Evolutionary conservation across 2,329 filamentous ascomycete genomes (phyloP).

Genomic region (Ascochyta clinopodiicola): DNA sequence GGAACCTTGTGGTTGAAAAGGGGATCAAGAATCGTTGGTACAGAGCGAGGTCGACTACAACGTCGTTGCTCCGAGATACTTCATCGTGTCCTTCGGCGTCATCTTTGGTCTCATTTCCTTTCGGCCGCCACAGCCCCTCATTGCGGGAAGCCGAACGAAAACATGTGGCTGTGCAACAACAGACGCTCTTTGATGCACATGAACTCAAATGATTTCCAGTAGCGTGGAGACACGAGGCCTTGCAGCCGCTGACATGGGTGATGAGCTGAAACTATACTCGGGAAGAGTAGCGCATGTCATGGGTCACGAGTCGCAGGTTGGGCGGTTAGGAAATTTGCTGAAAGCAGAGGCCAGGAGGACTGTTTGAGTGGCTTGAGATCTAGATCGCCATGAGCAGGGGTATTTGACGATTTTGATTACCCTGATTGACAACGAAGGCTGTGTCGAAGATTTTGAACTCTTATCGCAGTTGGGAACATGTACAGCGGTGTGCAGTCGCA

Average conservation of each 20-base stretch:
- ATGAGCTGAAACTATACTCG: conserved; percentile 22
- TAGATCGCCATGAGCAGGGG: conserved; percentile 19
- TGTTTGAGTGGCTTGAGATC: conserved; percentile 19
- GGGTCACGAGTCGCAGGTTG: conserved; percentile 11
- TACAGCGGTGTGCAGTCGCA: conserved; percentile 9
- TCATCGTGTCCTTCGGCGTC: not conserved
- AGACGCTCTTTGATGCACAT: not conserved
- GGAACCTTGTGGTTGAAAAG: not conserved
- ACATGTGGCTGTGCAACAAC: conserved; percentile 20
- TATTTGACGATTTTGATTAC: conserved; percentile 8
- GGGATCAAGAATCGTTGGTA: too few relatives aligned
- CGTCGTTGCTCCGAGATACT: not conserved
- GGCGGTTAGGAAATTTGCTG: conserved; percentile 18
- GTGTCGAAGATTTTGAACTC: not conserved
- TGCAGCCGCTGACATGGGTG: conserved; percentile 23
- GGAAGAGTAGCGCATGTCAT: conserved; percentile 15
- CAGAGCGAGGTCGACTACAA: not conserved
- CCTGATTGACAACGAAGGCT: conserved; percentile 9
- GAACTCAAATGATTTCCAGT: conserved; percentile 8
- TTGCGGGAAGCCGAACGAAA: conserved; percentile 3
- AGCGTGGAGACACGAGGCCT: conserved; percentile 15
- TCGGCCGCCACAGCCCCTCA: conserved; percentile 1
- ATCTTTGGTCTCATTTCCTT: not conserved
- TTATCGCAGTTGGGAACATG: not conserved
- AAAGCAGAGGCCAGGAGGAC: conserved; percentile 9